These are phyloP conservation scores for Xylariales sp. DNA, from an alignment of 2,329 filamentous ascomycete species.

Conservation along the genomic window DNA sequence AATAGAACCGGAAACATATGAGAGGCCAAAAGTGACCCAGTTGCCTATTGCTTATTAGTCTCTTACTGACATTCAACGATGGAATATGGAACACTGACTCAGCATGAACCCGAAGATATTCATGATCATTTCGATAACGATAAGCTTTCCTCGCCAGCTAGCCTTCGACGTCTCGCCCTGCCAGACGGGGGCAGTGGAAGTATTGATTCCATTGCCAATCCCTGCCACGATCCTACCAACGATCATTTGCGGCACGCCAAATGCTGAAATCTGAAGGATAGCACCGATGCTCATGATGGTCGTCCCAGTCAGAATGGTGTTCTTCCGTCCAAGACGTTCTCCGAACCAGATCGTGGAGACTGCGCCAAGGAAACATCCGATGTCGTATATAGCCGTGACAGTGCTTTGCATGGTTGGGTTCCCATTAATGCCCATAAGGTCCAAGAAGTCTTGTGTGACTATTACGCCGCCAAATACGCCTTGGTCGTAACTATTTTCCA, in stretches of 20 bases:
- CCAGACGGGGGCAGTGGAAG: constrained; percentile 33
- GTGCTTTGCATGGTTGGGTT: constrained; percentile 30
- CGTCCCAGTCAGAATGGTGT: constrained; percentile 27
- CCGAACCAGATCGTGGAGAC: constrained; percentile 28
- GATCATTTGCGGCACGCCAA: constrained; percentile 35
- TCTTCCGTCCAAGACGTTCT: constrained; percentile 29
- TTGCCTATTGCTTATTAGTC: constrained; percentile 21
- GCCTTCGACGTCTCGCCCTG: constrained; percentile 32
- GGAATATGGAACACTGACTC: constrained; percentile 11
- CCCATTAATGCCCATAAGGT: constrained; percentile 34
- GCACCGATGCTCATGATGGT: constrained; percentile 29
- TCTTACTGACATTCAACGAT: constrained; percentile 2
- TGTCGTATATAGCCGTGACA: constrained; percentile 53
- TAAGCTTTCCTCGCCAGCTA: constrained; percentile 26
- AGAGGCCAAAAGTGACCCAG: constrained; percentile 37
- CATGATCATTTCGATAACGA: constrained; percentile 27
- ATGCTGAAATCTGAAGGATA: constrained; percentile 30
- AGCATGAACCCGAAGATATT: constrained; percentile 28
- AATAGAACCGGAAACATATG: constrained; percentile 27
- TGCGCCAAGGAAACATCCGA: constrained; percentile 54
- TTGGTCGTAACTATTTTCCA: constrained; percentile 37
- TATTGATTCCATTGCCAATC: constrained; percentile 40
- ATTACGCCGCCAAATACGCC: constrained; percentile 51
- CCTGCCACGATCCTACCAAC: constrained; percentile 42
- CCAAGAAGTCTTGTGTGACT: constrained; percentile 46